These are phyloP conservation scores for Pyrenochaeta sp. DNA, from an alignment of 2,329 filamentous ascomycete species.

Conservation along the genomic window DNA sequence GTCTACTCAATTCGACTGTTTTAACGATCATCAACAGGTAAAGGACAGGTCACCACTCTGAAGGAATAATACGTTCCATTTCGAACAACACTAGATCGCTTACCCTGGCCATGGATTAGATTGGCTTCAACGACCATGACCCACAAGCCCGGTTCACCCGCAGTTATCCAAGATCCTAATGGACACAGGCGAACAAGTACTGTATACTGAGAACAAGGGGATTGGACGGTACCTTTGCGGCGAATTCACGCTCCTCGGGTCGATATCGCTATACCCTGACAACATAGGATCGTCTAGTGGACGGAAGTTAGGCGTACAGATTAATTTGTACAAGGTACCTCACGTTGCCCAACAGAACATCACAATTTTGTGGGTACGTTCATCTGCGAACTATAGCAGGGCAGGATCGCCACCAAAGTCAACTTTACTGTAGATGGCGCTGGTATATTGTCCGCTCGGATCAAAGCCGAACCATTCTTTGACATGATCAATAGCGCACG, in stretches of 20 bases:
- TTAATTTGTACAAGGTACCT: neutral
- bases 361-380: conserved; percentile 8
- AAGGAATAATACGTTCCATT: neutral
- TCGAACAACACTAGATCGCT: conserved; percentile 5
- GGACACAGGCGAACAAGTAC: conserved; percentile 6
- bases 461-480: conserved; percentile 31
- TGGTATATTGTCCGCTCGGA: conserved; percentile 31
- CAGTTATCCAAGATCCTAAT: conserved; percentile 21
- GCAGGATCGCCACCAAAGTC: conserved; percentile 21
- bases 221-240: conserved; percentile 6
- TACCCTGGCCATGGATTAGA: conserved; percentile 16
- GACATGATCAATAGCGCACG: conserved; percentile 18
- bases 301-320: neutral
- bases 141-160: conserved; percentile 24
- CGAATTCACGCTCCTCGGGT: neutral
- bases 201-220: conserved; percentile 3
- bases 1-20: conserved; percentile 7
- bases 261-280: neutral
- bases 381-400: conserved; percentile 7
- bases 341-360: conserved; percentile 6
- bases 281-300: conserved; percentile 1
- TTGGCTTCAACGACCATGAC: conserved; percentile 11
- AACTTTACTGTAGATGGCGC: conserved; percentile 28
- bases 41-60: conserved; percentile 5
- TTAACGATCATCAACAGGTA: conserved; percentile 1